Base-by-base conservation (phyloP, 2,329 filamentous ascomycete species). In the Apiospora saccharicola region DNA sequence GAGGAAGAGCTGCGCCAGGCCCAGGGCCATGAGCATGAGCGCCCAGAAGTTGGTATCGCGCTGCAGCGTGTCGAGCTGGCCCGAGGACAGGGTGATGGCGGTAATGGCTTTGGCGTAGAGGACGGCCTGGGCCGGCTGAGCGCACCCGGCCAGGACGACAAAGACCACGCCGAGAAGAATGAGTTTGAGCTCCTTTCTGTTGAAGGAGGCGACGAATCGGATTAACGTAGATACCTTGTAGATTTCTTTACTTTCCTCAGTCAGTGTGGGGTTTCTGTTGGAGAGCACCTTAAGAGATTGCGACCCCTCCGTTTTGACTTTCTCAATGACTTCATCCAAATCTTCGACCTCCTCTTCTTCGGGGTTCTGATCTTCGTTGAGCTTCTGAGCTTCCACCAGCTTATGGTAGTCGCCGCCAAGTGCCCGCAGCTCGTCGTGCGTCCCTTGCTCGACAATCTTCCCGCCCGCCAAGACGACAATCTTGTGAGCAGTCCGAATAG, bases 401-500 rank as follows among this genome's bases (percentile, higher is more conserved):
- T 91, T 93, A 81, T 89, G 92, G 82, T 98, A 99, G 10, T 94
- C 92, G 30, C 90, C 91, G 75, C 89, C 84, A 73, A 82, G 86
- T 75, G 91, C 90, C 2, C 98, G 85, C 14, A 99, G 87, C 22
- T 93, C 88, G 72, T 96, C 90, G 80, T 98, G 96, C 0, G 90
- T 95, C 69, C 96, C 96, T 82, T 98, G 95, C 82, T 99, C 96
- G 12, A 97, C 88, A 73, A 99, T 97, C n/a, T 87, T 85, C 19
- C 96, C 96, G 73, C 91, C 84, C 5, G 91, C 88, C 91, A 99
- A 95, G 74, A 98, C 95, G 14, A 98, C 94, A 76, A 99, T 99
- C 78, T 97, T 98, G 82, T 98, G 93, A 0, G 96, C 95, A 74
- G 94, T 91, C 82, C 91, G 94, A 85, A 98, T 98, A 7, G 96